These are phyloP conservation scores for Gossypium gossypioides DNA, from an alignment of 441 rosid genomes.

Conservation along the genomic window DNA sequence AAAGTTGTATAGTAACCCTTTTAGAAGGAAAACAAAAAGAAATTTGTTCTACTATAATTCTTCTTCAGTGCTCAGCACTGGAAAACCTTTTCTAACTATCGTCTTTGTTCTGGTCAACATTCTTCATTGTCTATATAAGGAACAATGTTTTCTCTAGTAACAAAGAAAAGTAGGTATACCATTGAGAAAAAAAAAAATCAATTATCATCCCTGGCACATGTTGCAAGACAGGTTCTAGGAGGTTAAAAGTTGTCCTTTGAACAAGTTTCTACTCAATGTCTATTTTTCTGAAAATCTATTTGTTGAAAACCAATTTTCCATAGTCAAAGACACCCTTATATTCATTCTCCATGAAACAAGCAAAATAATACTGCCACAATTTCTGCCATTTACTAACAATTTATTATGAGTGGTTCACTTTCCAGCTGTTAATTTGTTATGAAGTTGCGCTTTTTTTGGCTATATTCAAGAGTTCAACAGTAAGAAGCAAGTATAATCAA, in stretches of 20 bases:
- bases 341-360: not conserved
- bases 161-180: not conserved
- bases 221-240: not conserved
- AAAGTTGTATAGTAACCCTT: not conserved
- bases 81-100: not conserved
- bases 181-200: not conserved
- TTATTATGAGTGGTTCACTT: not conserved
- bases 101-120: not conserved
- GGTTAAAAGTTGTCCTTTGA: not conserved
- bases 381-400: not conserved
- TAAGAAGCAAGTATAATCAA: not conserved
- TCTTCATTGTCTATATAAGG: not conserved
- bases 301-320: slow-evolving; percentile 2
- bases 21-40: not conserved
- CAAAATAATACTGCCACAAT: not conserved
- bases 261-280: not conserved
- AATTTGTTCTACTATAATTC: not conserved
- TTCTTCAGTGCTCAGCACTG: not conserved
- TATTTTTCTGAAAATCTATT: not conserved
- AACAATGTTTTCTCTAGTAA: not conserved
- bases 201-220: not conserved
- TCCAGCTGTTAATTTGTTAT: not conserved
- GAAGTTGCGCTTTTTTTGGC: not conserved
- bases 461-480: not conserved
- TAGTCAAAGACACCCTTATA: not conserved